Conservation (phyloP, 2,329 filamentous ascomycete species). For the Aspergillus sp. region DNA sequence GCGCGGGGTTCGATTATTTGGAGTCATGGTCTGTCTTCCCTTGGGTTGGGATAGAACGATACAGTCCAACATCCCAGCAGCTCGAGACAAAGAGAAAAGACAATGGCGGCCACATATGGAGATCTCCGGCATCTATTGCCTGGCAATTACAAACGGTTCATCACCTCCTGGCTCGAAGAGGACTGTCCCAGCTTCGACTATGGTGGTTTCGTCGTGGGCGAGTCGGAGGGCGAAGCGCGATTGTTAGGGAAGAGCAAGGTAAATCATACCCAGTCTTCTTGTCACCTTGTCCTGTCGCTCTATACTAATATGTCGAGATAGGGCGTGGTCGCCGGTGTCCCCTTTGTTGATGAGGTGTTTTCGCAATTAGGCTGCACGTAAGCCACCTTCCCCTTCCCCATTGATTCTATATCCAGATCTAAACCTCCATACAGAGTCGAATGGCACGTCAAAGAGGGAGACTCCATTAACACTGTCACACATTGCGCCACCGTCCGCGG, state of each 20-base stretch:
- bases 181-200: slow-evolving; percentile 97
- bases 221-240: slow-evolving; percentile 38
- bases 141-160: slow-evolving; percentile 73
- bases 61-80: too few species aligned
- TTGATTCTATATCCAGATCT: not conserved
- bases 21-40: too few species aligned
- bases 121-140: slow-evolving; percentile 72
- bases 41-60: too few species aligned
- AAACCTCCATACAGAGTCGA: slow-evolving; percentile 53
- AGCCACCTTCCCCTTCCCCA: slow-evolving; percentile 20
- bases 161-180: slow-evolving; percentile 85
- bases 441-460: slow-evolving; percentile 79
- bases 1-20: too few species aligned
- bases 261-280: slow-evolving; percentile 9
- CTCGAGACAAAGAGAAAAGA: not conserved
- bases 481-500: slow-evolving; percentile 78
- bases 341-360: slow-evolving; percentile 95
- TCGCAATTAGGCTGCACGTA: slow-evolving; percentile 76
- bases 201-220: slow-evolving; percentile 90
- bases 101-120: slow-evolving; percentile 55
- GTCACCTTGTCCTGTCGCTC: not conserved
- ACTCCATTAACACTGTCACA: slow-evolving; percentile 58
- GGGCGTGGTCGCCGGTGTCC: slow-evolving; percentile 84
- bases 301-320: slow-evolving; percentile 18
- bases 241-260: slow-evolving; percentile 56